Conservation (phyloP, 202 grass and related monocot genomes). For the Hordeum pubiflorum region DNA sequence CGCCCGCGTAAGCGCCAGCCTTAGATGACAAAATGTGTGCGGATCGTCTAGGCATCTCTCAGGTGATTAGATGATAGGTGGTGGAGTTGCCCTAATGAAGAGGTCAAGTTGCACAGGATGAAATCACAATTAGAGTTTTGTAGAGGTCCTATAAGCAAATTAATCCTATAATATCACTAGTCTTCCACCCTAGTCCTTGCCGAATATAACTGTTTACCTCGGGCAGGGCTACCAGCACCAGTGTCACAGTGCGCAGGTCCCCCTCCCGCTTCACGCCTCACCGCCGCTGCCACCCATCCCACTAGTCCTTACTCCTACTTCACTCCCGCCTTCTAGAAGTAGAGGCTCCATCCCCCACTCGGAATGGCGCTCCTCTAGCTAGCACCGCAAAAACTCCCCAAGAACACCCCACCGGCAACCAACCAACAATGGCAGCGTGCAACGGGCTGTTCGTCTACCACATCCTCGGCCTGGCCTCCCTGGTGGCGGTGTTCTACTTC, state of each 20-base stretch:
- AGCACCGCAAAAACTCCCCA: not conserved
- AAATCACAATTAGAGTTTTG: not conserved
- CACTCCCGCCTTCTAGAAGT: slow-evolving; percentile 27
- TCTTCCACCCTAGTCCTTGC: not conserved
- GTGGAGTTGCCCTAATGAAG: too few species aligned
- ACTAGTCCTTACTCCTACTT: not conserved
- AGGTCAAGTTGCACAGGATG: too few species aligned
- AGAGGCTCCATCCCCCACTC: not conserved
- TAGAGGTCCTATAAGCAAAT: not conserved
- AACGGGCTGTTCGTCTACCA: slow-evolving; percentile 58
- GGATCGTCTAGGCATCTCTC: too few species aligned
- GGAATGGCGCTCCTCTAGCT: slow-evolving; percentile 20
- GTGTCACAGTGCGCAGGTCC: not conserved
- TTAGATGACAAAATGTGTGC: too few species aligned
- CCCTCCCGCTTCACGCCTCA: not conserved
- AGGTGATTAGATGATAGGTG: too few species aligned
- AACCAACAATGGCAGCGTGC: slow-evolving; percentile 41
- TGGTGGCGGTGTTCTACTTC: slow-evolving; percentile 58
- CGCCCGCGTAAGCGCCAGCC: too few species aligned
- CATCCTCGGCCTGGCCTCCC: slow-evolving; percentile 49
- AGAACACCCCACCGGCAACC: not conserved
- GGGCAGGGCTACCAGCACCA: not conserved
- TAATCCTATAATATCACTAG: not conserved
- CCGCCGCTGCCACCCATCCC: not conserved
- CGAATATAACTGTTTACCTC: not conserved